Evolutionary conservation across 192 early-diverging fungal genomes (phyloP).

Genomic region (Backusella tarrabulga): DNA sequence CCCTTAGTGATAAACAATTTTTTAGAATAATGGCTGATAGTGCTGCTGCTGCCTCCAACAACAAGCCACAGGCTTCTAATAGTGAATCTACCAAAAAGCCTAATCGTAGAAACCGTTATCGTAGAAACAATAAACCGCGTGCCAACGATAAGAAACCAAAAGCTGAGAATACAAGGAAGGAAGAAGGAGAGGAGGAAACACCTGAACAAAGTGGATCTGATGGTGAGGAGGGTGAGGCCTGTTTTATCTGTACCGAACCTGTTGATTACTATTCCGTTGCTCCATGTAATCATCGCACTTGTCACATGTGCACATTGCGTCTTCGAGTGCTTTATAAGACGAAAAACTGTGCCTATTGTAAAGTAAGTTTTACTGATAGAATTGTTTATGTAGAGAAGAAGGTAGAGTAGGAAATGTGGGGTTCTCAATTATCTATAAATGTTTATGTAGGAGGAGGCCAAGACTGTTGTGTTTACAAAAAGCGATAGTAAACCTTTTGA

Average conservation of each 20-base stretch:
- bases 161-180: neutral
- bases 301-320: constrained; percentile 89
- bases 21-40: neutral
- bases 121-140: neutral
- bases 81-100: neutral
- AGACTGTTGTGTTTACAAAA: constrained; percentile 75
- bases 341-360: constrained; percentile 87
- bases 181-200: constrained; percentile 16
- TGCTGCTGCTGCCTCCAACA: neutral
- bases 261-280: constrained; percentile 81
- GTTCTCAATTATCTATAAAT: neutral
- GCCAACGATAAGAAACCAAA: constrained; percentile 1
- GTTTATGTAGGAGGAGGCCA: constrained; percentile 65
- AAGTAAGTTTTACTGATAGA: constrained; percentile 49
- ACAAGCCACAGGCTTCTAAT: neutral
- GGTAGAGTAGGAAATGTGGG: neutral
- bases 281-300: constrained; percentile 90
- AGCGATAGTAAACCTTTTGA: constrained; percentile 55
- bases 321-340: constrained; percentile 87
- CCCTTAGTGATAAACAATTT: neutral
- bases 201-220: constrained; percentile 7
- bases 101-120: neutral
- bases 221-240: constrained; percentile 46
- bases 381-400: neutral
- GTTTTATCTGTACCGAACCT: constrained; percentile 90